Percentiles rank a stretch among this genome's conserved stretches.
Evolutionary conservation across 75 land plant genomes (phyloP).

Genomic region (Pseudotsuga menziesii): DNA sequence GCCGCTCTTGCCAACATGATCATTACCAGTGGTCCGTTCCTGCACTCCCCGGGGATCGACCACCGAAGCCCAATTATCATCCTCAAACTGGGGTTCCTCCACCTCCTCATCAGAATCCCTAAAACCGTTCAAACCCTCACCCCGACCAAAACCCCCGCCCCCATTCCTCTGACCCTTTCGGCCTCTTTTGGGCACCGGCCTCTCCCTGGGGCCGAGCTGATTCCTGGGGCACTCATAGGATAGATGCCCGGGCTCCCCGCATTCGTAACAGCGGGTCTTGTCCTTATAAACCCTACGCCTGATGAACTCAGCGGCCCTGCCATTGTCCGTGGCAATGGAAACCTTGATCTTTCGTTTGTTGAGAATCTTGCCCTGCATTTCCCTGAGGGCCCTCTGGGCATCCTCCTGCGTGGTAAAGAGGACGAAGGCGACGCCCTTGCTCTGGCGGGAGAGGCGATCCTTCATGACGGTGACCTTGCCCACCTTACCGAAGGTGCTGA

Average conservation of each 20-base stretch:
- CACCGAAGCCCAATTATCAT: constrained; percentile 88
- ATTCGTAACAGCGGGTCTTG: constrained; percentile 94
- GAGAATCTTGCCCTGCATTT: constrained; percentile 72
- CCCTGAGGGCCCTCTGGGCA: constrained; percentile 56
- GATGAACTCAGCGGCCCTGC: constrained; percentile 89
- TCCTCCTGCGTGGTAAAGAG: constrained; percentile 76
- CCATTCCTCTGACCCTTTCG: constrained; percentile 20
- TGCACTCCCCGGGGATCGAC: constrained; percentile 39
- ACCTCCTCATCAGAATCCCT: constrained; percentile 20
- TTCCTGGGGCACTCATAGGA: constrained; percentile 92
- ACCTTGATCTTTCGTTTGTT: constrained; percentile 68
- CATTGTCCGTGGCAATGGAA: constrained; percentile 89
- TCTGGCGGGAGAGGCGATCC: constrained; percentile 62
- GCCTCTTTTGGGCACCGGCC: constrained; percentile 47
- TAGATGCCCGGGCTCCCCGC: constrained; percentile 87
- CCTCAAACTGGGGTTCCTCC: constrained; percentile 50
- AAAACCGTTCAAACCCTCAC: background rate
- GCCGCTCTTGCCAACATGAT: constrained; percentile 18
- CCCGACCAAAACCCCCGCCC: constrained; percentile 14
- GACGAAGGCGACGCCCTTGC: constrained; percentile 92
- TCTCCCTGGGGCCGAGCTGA: constrained; percentile 76
- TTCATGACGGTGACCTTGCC: constrained; percentile 43
- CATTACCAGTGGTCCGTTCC: constrained; percentile 4
- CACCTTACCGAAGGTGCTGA: background rate
- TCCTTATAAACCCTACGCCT: constrained; percentile 80